Evolutionary conservation across 163 green algal genomes (phyloP).

Genomic region (Volvox carteri): DNA sequence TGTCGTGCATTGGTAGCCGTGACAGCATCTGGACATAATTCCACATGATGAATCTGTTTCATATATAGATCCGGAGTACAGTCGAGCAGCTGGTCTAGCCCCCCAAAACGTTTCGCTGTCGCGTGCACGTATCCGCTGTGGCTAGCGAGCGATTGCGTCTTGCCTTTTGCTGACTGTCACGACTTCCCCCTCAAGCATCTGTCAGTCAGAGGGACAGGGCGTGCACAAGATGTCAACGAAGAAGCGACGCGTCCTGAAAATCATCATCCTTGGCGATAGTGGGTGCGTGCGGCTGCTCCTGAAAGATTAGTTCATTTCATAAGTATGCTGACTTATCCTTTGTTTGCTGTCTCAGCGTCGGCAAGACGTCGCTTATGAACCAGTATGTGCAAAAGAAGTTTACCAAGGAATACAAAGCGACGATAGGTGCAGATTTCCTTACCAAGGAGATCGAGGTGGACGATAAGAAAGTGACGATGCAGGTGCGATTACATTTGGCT

Average conservation of each 20-base stretch:
- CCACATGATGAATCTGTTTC: too few species aligned
- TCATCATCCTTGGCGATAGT: slow-evolving; percentile 99
- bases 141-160: not conserved
- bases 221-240: slow-evolving; percentile 67
- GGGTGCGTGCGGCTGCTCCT: slow-evolving; percentile 75
- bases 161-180: not conserved
- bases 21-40: too few species aligned
- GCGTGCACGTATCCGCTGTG: not conserved
- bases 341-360: slow-evolving; percentile 80
- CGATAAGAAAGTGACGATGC: slow-evolving; percentile 98
- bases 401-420: slow-evolving; percentile 99
- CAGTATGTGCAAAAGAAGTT: slow-evolving; percentile 99
- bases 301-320: not conserved
- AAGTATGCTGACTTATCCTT: not conserved
- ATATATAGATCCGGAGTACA: too few species aligned
- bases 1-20: not conserved
- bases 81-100: too few species aligned
- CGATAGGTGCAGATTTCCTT: slow-evolving; percentile 99
- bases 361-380: slow-evolving; percentile 99
- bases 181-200: not conserved
- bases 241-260: slow-evolving; percentile 96
- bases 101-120: too few species aligned
- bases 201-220: too few species aligned
- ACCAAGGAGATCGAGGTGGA: slow-evolving; percentile 99
- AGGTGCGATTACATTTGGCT: slow-evolving; percentile 73